Evolutionary conservation across 75 land plant species (phyloP).

Genomic region (Selaginella moellendorffii): DNA sequence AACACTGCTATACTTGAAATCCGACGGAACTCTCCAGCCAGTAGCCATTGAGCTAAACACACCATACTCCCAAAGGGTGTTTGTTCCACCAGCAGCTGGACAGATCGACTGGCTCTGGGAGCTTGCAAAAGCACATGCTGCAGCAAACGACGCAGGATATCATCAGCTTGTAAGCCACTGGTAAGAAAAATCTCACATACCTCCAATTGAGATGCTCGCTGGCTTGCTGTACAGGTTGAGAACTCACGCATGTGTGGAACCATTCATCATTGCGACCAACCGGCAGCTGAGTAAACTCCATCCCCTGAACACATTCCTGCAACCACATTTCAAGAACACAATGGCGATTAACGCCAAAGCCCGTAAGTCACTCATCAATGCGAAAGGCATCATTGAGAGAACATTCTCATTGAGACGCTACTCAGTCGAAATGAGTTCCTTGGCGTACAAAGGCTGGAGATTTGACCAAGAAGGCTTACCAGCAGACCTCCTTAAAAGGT

Average conservation of each 20-base stretch:
- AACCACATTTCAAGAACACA: slow-evolving; percentile 47
- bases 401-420: slow-evolving; percentile 27
- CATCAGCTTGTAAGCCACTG: slow-evolving; percentile 68
- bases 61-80: slow-evolving; percentile 12
- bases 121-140: slow-evolving; percentile 60
- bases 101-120: slow-evolving; percentile 50
- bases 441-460: slow-evolving; percentile 41
- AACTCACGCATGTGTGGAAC: slow-evolving; percentile 50
- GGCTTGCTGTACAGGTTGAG: slow-evolving; percentile 32
- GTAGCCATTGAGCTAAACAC: slow-evolving; percentile 24
- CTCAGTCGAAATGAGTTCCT: slow-evolving; percentile 47
- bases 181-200: slow-evolving; percentile 19
- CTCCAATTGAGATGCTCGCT: not conserved
- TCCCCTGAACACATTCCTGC: slow-evolving; percentile 41
- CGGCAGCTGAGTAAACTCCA: slow-evolving; percentile 51
- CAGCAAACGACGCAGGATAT: slow-evolving; percentile 47
- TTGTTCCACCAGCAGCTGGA: not conserved
- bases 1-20: slow-evolving; percentile 17
- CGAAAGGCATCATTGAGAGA: slow-evolving; percentile 40
- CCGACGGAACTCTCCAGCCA: slow-evolving; percentile 15
- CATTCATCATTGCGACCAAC: slow-evolving; percentile 47
- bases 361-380: slow-evolving; percentile 37
- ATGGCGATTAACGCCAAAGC: slow-evolving; percentile 60
- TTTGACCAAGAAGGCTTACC: slow-evolving; percentile 46
- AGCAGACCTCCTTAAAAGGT: slow-evolving; percentile 45